Base-by-base conservation (phyloP, 352 stramenopile species). In the Peronosclerospora sorghi region DNA sequence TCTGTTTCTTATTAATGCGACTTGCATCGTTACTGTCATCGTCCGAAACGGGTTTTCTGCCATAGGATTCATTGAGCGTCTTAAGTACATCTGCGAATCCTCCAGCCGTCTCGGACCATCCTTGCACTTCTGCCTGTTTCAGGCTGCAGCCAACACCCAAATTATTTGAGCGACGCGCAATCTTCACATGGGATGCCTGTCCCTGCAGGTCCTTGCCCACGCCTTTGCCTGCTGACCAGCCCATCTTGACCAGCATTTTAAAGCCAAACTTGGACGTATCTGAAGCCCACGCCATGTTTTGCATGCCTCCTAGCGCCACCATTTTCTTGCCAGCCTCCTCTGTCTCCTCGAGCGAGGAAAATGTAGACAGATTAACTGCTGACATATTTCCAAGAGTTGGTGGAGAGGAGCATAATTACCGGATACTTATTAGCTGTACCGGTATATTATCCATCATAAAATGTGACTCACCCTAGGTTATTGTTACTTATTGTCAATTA, bases 181-280 rank as follows among this genome's bases (percentile, higher is more conserved):
- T 80, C 58, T 93, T 89, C 24, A 96, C 68, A 59, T 95, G 80
- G 14, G 77, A 75, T 18, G 77, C 75, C 48, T 83, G 81, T 3
- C 86, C 84, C 59, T 97, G 86, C 39, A 95, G 66, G 21, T 96
- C 67, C 54, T 97, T 96, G 14, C 94, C 94, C 27, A 97, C 76
- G 41, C 86, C 91, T 50, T 94, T 80, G 38, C 89, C 89, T 21
- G 96, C 86, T 17, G 80, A 87, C 90, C 91, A 98, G 54, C 94
- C 94, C 91, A 98, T 97, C 61, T 97, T 97, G 15, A 87, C 58
- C 23, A 98, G 77, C 80, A 98, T 95, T 56, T 95, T 94, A 53
- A 86, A 92, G 13, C 94, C 94, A 42, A 96, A 96, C 63, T 96
- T 96, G 68, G 64, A 87, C 48, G 73, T 86, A 56, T 96, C 87